Evolutionary conservation across 306 rosid species (phyloP).

Genomic region (Senna siamea): DNA sequence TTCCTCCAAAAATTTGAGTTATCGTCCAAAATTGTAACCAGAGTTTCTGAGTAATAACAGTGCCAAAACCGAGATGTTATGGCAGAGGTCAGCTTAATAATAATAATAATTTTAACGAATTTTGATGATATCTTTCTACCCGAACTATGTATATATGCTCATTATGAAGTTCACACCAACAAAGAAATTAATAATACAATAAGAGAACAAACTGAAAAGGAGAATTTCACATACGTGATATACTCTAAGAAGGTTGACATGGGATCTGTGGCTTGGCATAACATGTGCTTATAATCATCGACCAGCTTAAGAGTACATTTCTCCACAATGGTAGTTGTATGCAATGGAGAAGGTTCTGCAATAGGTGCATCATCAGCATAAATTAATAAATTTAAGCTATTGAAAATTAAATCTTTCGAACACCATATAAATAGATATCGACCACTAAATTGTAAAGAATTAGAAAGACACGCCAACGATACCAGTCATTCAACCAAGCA

Average conservation of each 20-base stretch:
- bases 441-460: neutral
- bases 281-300: constrained; percentile 97
- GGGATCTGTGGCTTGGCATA: constrained; percentile 96
- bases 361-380: constrained; percentile 38
- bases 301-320: constrained; percentile 95
- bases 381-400: constrained; percentile 15
- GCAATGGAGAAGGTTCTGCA: constrained; percentile 98
- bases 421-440: neutral
- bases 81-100: constrained; percentile 5
- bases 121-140: constrained; percentile 14
- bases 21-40: neutral
- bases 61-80: neutral
- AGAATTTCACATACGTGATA: constrained; percentile 70
- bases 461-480: neutral
- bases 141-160: neutral
- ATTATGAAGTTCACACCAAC: constrained; percentile 7
- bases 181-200: neutral
- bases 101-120: neutral
- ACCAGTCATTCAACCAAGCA: neutral
- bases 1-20: neutral
- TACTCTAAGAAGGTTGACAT: constrained; percentile 88
- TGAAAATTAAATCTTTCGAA: neutral
- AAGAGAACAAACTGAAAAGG: constrained; percentile 5
- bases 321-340: constrained; percentile 93
- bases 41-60: neutral